Evolutionary conservation across 495 filamentous ascomycete species (phyloP).

Genomic region (Sphaerosporella brunnea): DNA sequence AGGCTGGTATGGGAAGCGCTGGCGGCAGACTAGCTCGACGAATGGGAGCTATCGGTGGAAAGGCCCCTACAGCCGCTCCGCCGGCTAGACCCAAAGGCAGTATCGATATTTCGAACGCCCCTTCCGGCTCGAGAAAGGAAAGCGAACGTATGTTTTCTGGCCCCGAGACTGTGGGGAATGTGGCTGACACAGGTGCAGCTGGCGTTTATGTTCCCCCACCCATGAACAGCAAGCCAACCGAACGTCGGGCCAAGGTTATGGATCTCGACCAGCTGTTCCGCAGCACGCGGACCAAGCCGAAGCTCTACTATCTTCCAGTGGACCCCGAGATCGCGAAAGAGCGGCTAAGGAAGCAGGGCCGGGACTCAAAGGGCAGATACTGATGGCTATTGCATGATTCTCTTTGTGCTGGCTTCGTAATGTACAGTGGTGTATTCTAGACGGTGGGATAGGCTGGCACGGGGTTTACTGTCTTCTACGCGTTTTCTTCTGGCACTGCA

Average conservation of each 20-base stretch:
- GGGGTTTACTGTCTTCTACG: too few species aligned
- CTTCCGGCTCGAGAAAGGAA: slow-evolving; percentile 18
- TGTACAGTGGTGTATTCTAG: too few species aligned
- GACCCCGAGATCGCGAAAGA: slow-evolving; percentile 27
- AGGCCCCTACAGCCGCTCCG: not conserved
- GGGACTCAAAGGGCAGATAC: slow-evolving; percentile 14
- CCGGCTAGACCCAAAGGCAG: slow-evolving; percentile 8
- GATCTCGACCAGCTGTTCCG: slow-evolving; percentile 43
- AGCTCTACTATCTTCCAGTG: slow-evolving; percentile 48
- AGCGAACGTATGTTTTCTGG: slow-evolving; percentile 5
- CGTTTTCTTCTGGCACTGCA: too few species aligned
- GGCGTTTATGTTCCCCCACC: not conserved
- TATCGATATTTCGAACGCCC: slow-evolving; percentile 7
- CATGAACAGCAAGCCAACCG: not conserved
- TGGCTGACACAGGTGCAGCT: not conserved
- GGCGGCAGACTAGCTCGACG: not conserved
- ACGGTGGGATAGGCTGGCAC: too few species aligned
- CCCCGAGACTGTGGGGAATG: not conserved
- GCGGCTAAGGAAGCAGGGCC: slow-evolving; percentile 16
- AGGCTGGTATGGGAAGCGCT: slow-evolving; percentile 26
- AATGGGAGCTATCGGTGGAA: not conserved
- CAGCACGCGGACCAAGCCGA: slow-evolving; percentile 47
- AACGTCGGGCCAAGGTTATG: slow-evolving; percentile 24
- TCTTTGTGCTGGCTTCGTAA: too few species aligned
- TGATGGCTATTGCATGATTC: too few species aligned